Percentiles rank a stretch among this genome's conserved stretches.
These are phyloP conservation scores for Puccinia triticina DNA, from an alignment of 1,284 basidiomycete genomes.

Conservation along the genomic window DNA sequence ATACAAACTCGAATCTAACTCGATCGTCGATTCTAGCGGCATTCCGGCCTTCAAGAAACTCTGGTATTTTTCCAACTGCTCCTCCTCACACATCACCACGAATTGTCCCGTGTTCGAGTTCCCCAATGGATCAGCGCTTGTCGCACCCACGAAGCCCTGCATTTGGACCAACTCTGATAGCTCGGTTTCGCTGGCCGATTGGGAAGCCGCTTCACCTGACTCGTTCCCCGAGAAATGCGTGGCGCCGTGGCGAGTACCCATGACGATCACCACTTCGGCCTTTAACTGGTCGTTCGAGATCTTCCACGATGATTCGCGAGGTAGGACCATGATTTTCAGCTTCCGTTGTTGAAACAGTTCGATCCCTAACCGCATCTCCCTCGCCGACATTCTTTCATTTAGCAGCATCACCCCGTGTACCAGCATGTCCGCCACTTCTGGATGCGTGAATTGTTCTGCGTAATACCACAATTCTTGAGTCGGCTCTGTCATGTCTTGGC, in stretches of 20 bases:
- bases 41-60: conserved; percentile 56
- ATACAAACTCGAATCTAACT: not conserved
- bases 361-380: conserved; percentile 77
- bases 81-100: conserved; percentile 58
- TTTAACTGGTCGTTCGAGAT: conserved; percentile 70
- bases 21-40: conserved; percentile 56
- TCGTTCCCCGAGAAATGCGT: conserved; percentile 25
- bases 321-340: conserved; percentile 78
- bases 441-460: conserved; percentile 68
- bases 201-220: conserved; percentile 41
- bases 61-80: conserved; percentile 55
- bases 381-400: conserved; percentile 71
- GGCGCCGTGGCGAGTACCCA: conserved; percentile 78
- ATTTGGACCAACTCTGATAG: conserved; percentile 57
- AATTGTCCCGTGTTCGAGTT: conserved; percentile 54
- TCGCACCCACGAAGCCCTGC: conserved; percentile 54
- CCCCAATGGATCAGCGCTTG: conserved; percentile 31
- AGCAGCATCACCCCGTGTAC: conserved; percentile 88
- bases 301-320: conserved; percentile 79
- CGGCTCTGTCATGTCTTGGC: conserved; percentile 22
- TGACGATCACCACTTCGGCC: conserved; percentile 78
- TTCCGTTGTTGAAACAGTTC: conserved; percentile 80
- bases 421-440: conserved; percentile 72
- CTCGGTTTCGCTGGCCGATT: conserved; percentile 54
- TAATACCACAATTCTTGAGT: conserved; percentile 66